phyloP scores from a whole-genome alignment of 331 rosid genomes.

The Phaseolus coccineus region DNA sequence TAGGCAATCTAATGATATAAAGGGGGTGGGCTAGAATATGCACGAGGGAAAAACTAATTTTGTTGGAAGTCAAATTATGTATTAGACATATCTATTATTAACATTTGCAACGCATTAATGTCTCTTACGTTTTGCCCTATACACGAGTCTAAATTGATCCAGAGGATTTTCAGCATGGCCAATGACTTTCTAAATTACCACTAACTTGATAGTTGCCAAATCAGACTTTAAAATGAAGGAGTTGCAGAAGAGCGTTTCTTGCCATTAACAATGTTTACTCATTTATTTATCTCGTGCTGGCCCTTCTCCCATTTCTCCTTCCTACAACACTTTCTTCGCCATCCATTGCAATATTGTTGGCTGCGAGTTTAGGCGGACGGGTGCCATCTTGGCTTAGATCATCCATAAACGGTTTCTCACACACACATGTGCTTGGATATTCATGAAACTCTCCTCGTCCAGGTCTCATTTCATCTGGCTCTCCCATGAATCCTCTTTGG shows the following conservation, averaged over 20 bases:
- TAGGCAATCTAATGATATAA: background rate
- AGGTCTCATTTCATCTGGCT: slow-evolving; percentile 88
- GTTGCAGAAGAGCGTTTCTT: slow-evolving; percentile 1
- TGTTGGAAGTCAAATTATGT: slow-evolving; percentile 12
- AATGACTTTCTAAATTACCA: slow-evolving; percentile 13
- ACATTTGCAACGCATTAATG: slow-evolving; percentile 51
- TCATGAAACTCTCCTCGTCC: slow-evolving; percentile 95
- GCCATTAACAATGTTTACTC: slow-evolving; percentile 29
- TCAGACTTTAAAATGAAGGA: slow-evolving; percentile 22
- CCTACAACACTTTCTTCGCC: slow-evolving; percentile 31
- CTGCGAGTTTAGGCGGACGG: slow-evolving; percentile 41
- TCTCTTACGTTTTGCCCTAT: slow-evolving; percentile 47
- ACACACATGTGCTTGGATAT: slow-evolving; percentile 80
- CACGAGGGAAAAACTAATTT: background rate
- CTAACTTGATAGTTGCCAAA: slow-evolving; percentile 47
- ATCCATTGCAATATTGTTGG: slow-evolving; percentile 38
- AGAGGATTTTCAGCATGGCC: slow-evolving; percentile 25
- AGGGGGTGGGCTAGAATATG: background rate
- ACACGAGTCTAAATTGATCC: slow-evolving; percentile 46
- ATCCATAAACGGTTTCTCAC: slow-evolving; percentile 69
- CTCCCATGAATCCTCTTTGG: slow-evolving; percentile 99
- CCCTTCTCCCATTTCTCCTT: slow-evolving; percentile 53
- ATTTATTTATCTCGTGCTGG: slow-evolving; percentile 23
- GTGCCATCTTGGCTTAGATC: slow-evolving; percentile 37
- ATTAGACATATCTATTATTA: slow-evolving; percentile 43